These are phyloP conservation scores for Prinsepia uniflora DNA, from an alignment of 306 rosid genomes.

Conservation along the genomic window DNA sequence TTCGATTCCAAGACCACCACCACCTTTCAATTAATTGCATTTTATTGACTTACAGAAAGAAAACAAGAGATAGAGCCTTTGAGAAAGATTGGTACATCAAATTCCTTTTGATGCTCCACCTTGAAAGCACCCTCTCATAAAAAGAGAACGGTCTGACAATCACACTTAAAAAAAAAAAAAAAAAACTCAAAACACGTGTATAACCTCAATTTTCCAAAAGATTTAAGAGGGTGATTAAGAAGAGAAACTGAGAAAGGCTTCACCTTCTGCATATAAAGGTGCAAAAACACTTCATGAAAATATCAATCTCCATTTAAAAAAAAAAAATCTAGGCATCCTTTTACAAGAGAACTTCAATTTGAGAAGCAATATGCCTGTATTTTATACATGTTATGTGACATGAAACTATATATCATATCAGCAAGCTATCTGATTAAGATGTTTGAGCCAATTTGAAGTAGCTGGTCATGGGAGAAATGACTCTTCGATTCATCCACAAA, in stretches of 20 bases:
- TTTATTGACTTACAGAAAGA: slow-evolving; percentile 10
- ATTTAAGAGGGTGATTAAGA: background rate
- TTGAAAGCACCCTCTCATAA: background rate
- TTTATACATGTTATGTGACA: background rate
- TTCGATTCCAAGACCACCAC: slow-evolving; percentile 31
- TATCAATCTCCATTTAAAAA: background rate
- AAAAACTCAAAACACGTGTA: background rate
- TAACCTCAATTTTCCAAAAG: background rate
- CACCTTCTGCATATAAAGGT: background rate
- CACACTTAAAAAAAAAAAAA: no score
- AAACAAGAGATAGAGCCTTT: slow-evolving; percentile 10
- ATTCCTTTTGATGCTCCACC: slow-evolving; percentile 15
- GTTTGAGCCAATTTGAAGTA: slow-evolving; percentile 3
- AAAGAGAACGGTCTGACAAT: no score
- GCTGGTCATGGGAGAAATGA: slow-evolving; percentile 10
- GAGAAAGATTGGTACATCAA: slow-evolving; percentile 10
- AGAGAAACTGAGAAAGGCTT: background rate
- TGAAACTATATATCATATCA: background rate
- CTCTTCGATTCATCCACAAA: background rate
- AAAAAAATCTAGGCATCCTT: background rate
- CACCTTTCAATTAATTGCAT: slow-evolving; percentile 11
- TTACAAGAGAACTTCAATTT: background rate
- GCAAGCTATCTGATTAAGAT: background rate
- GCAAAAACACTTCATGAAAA: slow-evolving; percentile 10
- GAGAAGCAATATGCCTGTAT: background rate